These are phyloP conservation scores for Aspergillus ustus DNA, from an alignment of 2,329 filamentous ascomycete species.

Conservation along the genomic window DNA sequence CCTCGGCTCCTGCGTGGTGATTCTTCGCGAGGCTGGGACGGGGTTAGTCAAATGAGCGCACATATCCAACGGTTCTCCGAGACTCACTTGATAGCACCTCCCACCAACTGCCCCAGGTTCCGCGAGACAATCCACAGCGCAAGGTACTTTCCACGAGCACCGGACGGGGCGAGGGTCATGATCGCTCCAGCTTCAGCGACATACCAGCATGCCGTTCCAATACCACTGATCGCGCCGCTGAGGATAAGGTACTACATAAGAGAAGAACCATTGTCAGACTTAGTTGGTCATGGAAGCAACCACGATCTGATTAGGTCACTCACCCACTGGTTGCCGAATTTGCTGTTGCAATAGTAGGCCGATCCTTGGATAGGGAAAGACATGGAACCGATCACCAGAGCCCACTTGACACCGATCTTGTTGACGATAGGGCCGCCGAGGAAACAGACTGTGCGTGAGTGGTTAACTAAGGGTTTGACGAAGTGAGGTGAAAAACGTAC, in stretches of 20 bases:
- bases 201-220: conserved; percentile 54
- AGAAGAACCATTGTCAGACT: not conserved
- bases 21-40: conserved; percentile 43
- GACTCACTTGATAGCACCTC: conserved; percentile 51
- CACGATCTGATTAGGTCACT: not conserved
- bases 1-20: conserved; percentile 38
- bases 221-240: conserved; percentile 43
- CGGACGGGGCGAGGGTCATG: conserved; percentile 54
- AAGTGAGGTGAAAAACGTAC: conserved; percentile 22
- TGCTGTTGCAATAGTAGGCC: conserved; percentile 55
- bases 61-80: not conserved
- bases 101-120: conserved; percentile 54
- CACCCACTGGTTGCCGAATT: conserved; percentile 52
- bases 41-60: not conserved
- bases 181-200: conserved; percentile 55
- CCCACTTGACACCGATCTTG: conserved; percentile 54
- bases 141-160: conserved; percentile 54
- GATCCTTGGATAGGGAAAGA: conserved; percentile 54
- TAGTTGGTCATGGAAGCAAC: not conserved
- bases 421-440: conserved; percentile 53
- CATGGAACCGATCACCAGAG: conserved; percentile 47
- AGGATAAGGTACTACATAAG: conserved; percentile 43
- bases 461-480: not conserved
- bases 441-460: conserved; percentile 40
- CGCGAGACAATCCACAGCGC: conserved; percentile 56